Base-by-base conservation (phyloP, 2,329 filamentous ascomycete species). In the Stemphylium lycopersici region DNA sequence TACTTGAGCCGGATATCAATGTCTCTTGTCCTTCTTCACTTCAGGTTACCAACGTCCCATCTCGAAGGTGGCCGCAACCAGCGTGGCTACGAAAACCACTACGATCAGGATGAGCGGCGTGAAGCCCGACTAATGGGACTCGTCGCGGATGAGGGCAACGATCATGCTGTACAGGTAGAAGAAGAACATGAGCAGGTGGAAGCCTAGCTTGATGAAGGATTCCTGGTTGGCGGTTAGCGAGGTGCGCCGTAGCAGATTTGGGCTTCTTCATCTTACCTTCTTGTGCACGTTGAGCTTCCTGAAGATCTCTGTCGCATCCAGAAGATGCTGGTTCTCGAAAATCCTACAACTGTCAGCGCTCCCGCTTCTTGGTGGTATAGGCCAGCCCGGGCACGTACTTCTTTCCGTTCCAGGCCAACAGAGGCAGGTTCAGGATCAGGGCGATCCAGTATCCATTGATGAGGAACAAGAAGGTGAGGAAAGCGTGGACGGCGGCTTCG, bases 81-180 rank as follows among this genome's bases (percentile, higher is more conserved):
- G 16, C n/a, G 29, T 11, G 40, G n/a, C 39, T 41, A 45, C 48
- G 29, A 48, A 43, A 5, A 43, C 34, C 42, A 26, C 44, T 31
- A 50, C 37, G 29, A 54, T 45, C 31, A 48, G 16, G 41, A 56
- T 33, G 18, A 34, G 15, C 24, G 48, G 36, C 16, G 32, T 3
- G 41, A 11, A 69, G 72, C 69, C 74, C 59, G 50, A 70, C 74
- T 66, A 96, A 79, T 92, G 86, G 56, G 90, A 86, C 81, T 99
- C 95, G 78, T 98, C 95, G 73, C 90, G 88, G 82, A 99, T 99
- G 61, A 99, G 85, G 65, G 95, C 93, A 62, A 97, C 93, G 68
- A 95, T 95, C 90, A 95, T 96, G 88, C 90, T 96, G 86, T 96
- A 96, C 52, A 99, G 89, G 81, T 99, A 99, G 86, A 98, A 99